Percentiles rank a stretch among this genome's conserved stretches.
phyloP scores from a whole-genome alignment of 306 rosid genomes.

The Rubus idaeus region DNA sequence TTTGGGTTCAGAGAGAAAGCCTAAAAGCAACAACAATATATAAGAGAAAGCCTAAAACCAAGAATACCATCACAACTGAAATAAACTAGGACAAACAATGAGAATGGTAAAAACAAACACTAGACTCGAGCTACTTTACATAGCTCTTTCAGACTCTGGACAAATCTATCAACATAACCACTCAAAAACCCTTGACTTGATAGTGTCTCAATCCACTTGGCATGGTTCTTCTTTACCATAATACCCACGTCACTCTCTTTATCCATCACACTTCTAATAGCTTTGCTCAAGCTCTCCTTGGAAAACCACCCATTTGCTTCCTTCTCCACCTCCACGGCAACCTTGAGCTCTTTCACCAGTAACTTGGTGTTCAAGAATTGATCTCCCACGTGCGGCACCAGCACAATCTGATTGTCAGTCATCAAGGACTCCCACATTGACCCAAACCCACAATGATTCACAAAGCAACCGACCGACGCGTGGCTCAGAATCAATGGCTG shows the following conservation, averaged over 20 bases:
- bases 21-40: not conserved
- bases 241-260: conserved; percentile 38
- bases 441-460: conserved; percentile 73
- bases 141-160: conserved; percentile 23
- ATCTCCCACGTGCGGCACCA: conserved; percentile 49
- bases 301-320: conserved; percentile 44
- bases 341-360: conserved; percentile 44
- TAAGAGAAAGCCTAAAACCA: not conserved
- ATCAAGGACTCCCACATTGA: conserved; percentile 71
- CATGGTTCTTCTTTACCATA: conserved; percentile 43
- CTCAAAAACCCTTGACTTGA: conserved; percentile 26
- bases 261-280: conserved; percentile 49
- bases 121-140: not conserved
- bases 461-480: conserved; percentile 55
- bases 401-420: conserved; percentile 50
- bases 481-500: conserved; percentile 53
- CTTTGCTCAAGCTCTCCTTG: conserved; percentile 44
- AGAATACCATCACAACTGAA: not conserved
- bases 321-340: conserved; percentile 50
- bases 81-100: no score
- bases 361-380: conserved; percentile 56
- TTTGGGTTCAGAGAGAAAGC: not conserved
- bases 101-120: not conserved
- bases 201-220: conserved; percentile 32
- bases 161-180: conserved; percentile 43